Conservation (phyloP, 1,284 basidiomycete species). For the Cronartium quercuum region DNA sequence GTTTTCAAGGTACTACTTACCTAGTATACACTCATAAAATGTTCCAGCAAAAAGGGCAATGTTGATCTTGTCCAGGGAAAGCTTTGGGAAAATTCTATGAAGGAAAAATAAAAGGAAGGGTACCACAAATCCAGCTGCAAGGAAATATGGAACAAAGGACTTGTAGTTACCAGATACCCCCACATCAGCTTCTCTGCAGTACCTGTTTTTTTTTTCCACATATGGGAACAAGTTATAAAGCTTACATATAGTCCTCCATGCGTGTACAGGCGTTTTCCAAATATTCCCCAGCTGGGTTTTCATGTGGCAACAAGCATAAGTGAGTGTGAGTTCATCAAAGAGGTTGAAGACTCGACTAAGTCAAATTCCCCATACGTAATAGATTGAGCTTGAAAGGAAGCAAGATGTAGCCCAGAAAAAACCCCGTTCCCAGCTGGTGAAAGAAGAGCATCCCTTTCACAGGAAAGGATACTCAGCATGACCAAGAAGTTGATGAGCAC, state of each 20-base stretch:
- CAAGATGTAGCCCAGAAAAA: conserved; percentile 33
- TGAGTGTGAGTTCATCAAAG: too few species aligned
- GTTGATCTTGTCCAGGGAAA: conserved; percentile 18
- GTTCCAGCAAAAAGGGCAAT: conserved; percentile 29
- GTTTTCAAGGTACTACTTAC: background rate
- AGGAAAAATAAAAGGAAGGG: conserved; percentile 27
- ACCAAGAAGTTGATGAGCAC: conserved; percentile 28
- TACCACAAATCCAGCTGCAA: conserved; percentile 25
- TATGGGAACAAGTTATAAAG: background rate
- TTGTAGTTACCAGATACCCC: background rate
- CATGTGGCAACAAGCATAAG: background rate
- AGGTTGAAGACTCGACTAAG: too few species aligned
- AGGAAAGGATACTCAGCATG: conserved; percentile 17
- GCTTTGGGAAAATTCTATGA: conserved; percentile 12
- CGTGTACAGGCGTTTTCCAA: conserved; percentile 32
- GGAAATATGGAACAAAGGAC: conserved; percentile 31
- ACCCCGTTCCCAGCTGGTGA: conserved; percentile 17
- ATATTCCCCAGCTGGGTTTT: conserved; percentile 24
- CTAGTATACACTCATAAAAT: conserved; percentile 35
- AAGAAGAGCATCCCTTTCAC: conserved; percentile 21
- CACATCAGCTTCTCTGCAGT: background rate
- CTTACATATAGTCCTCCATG: conserved; percentile 32
- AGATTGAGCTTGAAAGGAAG: conserved; percentile 37
- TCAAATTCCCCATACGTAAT: conserved; percentile 6
- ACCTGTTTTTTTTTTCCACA: background rate